Conservation (phyloP, 345 rosid genomes). For the Leavenworthia alabamica region DNA sequence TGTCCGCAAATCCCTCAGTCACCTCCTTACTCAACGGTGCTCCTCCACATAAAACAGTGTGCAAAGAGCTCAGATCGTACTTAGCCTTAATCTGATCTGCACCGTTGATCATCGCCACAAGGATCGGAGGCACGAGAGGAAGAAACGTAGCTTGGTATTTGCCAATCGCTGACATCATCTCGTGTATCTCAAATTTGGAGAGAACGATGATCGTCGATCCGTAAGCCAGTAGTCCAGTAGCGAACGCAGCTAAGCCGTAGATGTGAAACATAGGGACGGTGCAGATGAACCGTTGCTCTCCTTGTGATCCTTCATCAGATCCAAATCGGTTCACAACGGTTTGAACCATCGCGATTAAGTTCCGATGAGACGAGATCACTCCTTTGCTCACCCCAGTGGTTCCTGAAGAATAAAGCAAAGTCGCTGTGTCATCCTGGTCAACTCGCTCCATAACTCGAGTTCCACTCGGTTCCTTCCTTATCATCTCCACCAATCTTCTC, state of each 20-base stretch:
- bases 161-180: slow-evolving; percentile 60
- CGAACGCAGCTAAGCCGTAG: slow-evolving; percentile 79
- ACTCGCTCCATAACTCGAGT: slow-evolving; percentile 56
- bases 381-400: slow-evolving; percentile 92
- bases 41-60: slow-evolving; percentile 56
- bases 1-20: slow-evolving; percentile 52
- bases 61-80: slow-evolving; percentile 63
- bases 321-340: slow-evolving; percentile 33
- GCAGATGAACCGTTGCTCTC: slow-evolving; percentile 56
- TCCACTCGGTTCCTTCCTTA: slow-evolving; percentile 34
- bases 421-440: slow-evolving; percentile 73
- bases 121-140: slow-evolving; percentile 84
- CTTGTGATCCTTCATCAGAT: slow-evolving; percentile 38
- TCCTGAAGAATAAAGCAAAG: slow-evolving; percentile 88
- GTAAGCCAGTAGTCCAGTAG: slow-evolving; percentile 58
- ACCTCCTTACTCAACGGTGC: slow-evolving; percentile 85
- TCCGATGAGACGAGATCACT: slow-evolving; percentile 73
- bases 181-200: slow-evolving; percentile 71
- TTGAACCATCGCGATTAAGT: slow-evolving; percentile 49
- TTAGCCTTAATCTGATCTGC: slow-evolving; percentile 45
- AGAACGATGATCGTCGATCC: slow-evolving; percentile 71
- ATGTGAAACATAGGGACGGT: slow-evolving; percentile 96
- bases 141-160: slow-evolving; percentile 56
- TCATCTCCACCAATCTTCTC: slow-evolving; percentile 44
- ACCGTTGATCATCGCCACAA: slow-evolving; percentile 54